phyloP scores from a whole-genome alignment of 2,329 filamentous ascomycete genomes.

The Alternaria brassicicola region DNA sequence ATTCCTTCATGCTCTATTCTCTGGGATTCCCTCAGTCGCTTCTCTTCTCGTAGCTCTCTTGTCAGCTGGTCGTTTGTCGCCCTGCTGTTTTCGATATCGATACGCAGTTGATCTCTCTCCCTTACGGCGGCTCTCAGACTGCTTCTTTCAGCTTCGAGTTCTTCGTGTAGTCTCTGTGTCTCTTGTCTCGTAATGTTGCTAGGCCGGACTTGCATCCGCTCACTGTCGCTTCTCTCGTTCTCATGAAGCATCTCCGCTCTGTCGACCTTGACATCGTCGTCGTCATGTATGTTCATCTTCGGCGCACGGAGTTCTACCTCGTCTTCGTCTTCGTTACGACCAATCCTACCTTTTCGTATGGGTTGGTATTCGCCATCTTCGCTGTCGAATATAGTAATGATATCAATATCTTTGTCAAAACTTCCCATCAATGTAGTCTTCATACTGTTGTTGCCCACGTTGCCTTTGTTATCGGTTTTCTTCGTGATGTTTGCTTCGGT shows the following conservation, averaged over 20 bases:
- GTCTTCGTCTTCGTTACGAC: neutral
- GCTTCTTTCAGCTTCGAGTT: neutral
- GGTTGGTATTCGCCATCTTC: neutral
- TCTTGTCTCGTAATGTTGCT: neutral
- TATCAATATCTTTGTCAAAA: neutral
- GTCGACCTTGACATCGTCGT: neutral
- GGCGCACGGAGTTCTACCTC: neutral
- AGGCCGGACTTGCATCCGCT: neutral
- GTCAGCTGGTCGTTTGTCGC: neutral
- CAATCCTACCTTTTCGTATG: neutral
- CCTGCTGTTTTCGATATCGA: neutral
- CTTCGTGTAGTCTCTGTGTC: neutral
- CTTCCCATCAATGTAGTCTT: neutral
- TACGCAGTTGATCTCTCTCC: neutral
- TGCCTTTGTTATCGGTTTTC: neutral
- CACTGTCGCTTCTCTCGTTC: neutral
- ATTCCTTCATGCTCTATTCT: slow-evolving; percentile 6
- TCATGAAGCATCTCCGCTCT: neutral
- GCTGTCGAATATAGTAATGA: neutral
- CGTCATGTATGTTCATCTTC: neutral
- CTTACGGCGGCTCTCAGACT: neutral
- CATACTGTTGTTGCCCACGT: neutral
- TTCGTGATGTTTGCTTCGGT: neutral
- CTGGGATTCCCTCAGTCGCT: neutral
- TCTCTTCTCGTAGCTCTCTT: neutral